Evolutionary conservation across 192 early-diverging fungal genomes (phyloP).

Genomic region (Diversispora epigaea): DNA sequence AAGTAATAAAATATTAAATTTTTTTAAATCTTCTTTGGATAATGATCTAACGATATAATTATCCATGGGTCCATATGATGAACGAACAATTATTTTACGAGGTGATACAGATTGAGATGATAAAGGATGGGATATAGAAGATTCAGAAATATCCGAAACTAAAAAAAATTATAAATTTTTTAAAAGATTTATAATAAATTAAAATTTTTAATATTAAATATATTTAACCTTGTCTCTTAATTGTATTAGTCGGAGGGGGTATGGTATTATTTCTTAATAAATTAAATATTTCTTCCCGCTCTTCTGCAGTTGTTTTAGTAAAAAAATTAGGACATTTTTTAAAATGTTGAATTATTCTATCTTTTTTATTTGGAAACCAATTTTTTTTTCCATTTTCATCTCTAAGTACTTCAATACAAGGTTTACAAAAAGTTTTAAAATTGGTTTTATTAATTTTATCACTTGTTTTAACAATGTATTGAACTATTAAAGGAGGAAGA

Average conservation of each 20-base stretch:
- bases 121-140: background rate
- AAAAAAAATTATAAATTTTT: background rate
- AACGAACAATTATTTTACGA: background rate
- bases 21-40: background rate
- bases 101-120: background rate
- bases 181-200: background rate
- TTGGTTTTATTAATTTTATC: background rate
- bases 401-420: background rate
- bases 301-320: no score
- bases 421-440: background rate
- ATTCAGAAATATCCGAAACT: no score
- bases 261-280: background rate
- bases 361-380: no score
- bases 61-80: background rate
- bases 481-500: no score
- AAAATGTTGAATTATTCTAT: no score
- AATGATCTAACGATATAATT: background rate
- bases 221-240: background rate
- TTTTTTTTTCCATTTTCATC: no score
- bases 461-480: background rate
- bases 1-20: slow-evolving; percentile 4
- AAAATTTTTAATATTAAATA: background rate
- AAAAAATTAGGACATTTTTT: background rate
- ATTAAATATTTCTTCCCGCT: no score
- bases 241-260: background rate